Percentiles rank a stretch among this genome's conserved stretches.
phyloP scores from a whole-genome alignment of 225 moss, liverwort and hornwort genomes.

The Sphagnum tenellum region DNA sequence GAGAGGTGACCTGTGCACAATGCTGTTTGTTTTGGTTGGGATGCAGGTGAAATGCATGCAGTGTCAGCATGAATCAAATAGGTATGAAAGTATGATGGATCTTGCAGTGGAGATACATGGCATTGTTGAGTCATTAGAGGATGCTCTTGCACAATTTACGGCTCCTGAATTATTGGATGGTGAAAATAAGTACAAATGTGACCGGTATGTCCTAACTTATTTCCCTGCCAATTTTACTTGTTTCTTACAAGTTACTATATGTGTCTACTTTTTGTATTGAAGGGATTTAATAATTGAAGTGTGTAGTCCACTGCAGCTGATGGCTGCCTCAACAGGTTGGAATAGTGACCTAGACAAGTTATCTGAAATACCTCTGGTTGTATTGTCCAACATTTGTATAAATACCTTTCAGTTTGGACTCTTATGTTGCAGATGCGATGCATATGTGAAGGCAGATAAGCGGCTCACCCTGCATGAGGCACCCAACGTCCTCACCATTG shows the following conservation, averaged over 20 bases:
- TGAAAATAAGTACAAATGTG: slow-evolving; percentile 97
- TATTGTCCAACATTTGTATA: no score
- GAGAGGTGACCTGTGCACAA: no score
- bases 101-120: slow-evolving; percentile 97
- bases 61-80: slow-evolving; percentile 82
- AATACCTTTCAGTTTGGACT: no score
- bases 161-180: slow-evolving; percentile 82
- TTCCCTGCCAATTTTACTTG: no score
- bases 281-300: no score
- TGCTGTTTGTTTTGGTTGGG: no score
- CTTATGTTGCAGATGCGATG: slow-evolving; percentile 54
- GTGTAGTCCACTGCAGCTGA: no score
- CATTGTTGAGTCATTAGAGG: slow-evolving; percentile 78
- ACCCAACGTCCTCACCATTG: slow-evolving; percentile 82
- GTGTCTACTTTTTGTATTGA: no score
- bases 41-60: slow-evolving; percentile 88
- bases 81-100: slow-evolving; percentile 99
- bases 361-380: no score
- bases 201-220: slow-evolving; percentile 32
- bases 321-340: no score
- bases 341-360: no score
- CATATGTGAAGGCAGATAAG: slow-evolving; percentile 74
- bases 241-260: no score
- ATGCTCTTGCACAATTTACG: slow-evolving; percentile 84
- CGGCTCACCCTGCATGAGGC: slow-evolving; percentile 71